Conservation (phyloP, 768 basidiomycete genomes). For the Wakefieldia striispora region DNA sequence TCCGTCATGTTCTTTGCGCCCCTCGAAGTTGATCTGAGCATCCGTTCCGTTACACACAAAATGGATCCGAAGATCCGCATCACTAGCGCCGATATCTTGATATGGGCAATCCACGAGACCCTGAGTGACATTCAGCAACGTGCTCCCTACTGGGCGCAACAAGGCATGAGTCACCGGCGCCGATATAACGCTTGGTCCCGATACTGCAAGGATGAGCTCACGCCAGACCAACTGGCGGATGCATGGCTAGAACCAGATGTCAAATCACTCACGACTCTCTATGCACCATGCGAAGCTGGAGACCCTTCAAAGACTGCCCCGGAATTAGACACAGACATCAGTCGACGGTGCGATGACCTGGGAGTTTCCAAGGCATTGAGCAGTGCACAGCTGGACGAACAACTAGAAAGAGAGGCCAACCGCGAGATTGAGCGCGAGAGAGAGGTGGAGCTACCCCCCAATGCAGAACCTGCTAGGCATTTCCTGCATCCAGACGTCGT, state of each 20-base stretch:
- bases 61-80: not conserved
- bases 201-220: constrained; percentile 7
- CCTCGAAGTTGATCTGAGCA: constrained; percentile 39
- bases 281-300: constrained; percentile 9
- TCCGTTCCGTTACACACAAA: constrained; percentile 30
- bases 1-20: constrained; percentile 50
- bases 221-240: not conserved
- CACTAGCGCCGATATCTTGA: constrained; percentile 35
- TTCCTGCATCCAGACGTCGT: constrained; percentile 13
- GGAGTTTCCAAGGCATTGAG: too few species aligned
- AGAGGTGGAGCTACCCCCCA: constrained; percentile 35
- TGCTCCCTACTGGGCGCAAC: constrained; percentile 41
- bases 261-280: constrained; percentile 36
- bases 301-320: too few species aligned
- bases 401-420: too few species aligned
- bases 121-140: constrained; percentile 38
- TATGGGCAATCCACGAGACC: constrained; percentile 45
- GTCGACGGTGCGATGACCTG: too few species aligned
- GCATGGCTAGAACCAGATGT: constrained; percentile 43
- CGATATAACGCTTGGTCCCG: constrained; percentile 23
- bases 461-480: constrained; percentile 19
- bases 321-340: too few species aligned
- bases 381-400: too few species aligned
- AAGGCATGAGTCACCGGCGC: constrained; percentile 36
- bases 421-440: constrained; percentile 21